Conservation (phyloP, 164 flowering plant species). For the Saururus chinensis region DNA sequence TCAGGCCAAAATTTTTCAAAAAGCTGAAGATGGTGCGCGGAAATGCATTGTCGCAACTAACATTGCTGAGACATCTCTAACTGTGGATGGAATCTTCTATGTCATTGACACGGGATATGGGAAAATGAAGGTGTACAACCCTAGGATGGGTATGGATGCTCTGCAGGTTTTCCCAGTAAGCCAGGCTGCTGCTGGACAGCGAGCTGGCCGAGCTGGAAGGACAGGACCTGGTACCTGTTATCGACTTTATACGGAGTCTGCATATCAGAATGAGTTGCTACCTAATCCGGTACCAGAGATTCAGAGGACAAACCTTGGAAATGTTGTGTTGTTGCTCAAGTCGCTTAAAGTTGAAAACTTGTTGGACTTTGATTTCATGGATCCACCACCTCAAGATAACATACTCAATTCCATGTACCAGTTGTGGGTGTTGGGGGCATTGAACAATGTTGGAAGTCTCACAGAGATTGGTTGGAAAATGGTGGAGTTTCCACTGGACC, state of each 20-base stretch:
- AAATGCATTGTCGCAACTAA: constrained; percentile 97
- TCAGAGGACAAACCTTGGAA: no score
- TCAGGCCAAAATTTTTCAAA: constrained; percentile 84
- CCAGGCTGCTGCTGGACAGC: constrained; percentile 90
- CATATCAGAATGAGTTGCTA: constrained; percentile 78
- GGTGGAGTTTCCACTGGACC: constrained; percentile 87
- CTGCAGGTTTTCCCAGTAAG: constrained; percentile 82
- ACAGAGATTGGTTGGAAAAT: no score
- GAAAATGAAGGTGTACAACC: constrained; percentile 89
- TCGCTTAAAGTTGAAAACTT: no score
- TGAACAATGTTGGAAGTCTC: constrained; percentile 61
- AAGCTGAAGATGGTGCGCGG: constrained; percentile 93
- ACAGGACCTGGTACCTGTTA: constrained; percentile 95
- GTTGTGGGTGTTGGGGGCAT: constrained; percentile 88
- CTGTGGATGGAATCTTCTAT: constrained; percentile 88
- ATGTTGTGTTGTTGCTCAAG: no score
- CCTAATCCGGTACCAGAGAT: constrained; percentile 89
- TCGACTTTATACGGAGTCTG: constrained; percentile 71
- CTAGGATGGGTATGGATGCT: constrained; percentile 96
- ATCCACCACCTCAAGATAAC: constrained; percentile 94
- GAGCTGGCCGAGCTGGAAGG: constrained; percentile 93
- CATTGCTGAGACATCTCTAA: constrained; percentile 96
- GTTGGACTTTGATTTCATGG: constrained; percentile 95
- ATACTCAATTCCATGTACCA: constrained; percentile 92
- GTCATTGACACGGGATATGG: constrained; percentile 92